These are phyloP conservation scores for Starmera caribaea DNA, from an alignment of 805 yeast genomes.

Conservation along the genomic window DNA sequence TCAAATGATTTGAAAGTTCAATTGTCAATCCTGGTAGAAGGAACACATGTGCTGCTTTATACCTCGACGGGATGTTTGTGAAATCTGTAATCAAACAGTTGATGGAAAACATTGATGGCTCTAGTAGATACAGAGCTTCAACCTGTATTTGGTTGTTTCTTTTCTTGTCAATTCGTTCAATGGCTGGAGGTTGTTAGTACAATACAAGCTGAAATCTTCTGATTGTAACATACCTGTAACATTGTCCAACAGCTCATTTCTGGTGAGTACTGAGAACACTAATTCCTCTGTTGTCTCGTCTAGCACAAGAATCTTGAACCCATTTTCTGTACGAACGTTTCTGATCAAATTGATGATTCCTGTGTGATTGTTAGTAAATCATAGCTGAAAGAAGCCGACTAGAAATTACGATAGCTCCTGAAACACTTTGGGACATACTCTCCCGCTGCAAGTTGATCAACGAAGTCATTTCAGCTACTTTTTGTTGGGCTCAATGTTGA, in stretches of 20 bases:
- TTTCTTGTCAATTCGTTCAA: slow-evolving; percentile 52
- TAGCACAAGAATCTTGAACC: slow-evolving; percentile 42
- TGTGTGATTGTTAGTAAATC: slow-evolving; percentile 1
- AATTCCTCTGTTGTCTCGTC: slow-evolving; percentile 46
- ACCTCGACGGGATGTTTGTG: slow-evolving; percentile 54
- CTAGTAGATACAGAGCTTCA: slow-evolving; percentile 74
- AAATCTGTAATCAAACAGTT: slow-evolving; percentile 77
- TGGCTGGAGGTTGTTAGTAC: slow-evolving; percentile 23
- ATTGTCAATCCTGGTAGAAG: slow-evolving; percentile 52
- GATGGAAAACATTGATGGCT: slow-evolving; percentile 56
- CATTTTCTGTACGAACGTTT: slow-evolving; percentile 32
- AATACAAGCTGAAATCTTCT: neutral
- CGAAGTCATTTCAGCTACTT: slow-evolving; percentile 23
- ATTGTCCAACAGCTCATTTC: slow-evolving; percentile 37
- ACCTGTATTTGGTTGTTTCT: slow-evolving; percentile 55
- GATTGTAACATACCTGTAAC: slow-evolving; percentile 29
- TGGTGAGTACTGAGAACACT: slow-evolving; percentile 37
- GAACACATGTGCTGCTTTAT: slow-evolving; percentile 62
- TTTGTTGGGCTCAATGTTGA: too few species aligned
- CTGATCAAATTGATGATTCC: slow-evolving; percentile 27
- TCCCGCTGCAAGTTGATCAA: slow-evolving; percentile 28
- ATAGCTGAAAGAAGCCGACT: neutral
- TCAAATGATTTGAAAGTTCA: slow-evolving; percentile 20
- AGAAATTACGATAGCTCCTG: neutral
- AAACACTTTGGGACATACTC: slow-evolving; percentile 9